Base-by-base conservation (phyloP, 2,329 filamentous ascomycete genomes). In the Fusarium sp. region DNA sequence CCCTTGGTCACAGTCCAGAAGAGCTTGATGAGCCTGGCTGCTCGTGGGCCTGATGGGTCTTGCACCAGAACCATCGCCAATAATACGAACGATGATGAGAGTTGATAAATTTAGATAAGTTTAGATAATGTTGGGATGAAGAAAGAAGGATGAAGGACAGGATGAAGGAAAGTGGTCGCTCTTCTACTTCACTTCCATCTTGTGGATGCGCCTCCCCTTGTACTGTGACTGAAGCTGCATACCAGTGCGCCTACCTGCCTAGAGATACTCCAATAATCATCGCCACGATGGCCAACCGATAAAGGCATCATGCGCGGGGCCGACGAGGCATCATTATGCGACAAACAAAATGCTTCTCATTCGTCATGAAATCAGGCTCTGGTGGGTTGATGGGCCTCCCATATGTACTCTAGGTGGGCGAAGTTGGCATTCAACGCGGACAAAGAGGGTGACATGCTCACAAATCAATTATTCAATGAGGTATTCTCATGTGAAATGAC, bases 351-450 rank as follows among this genome's bases (percentile, higher is more conserved):
- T 0, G 1, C 10, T 8, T 41, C 26, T 59, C 9, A 73, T 75
- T 75, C 51, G 71, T 48, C 56, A 10, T 28, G 23, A 30, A 52
- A 61, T 18, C 51, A 70, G 52, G 62, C 63, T 56, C 37, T 45
- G 52, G 39, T 42, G 42, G 46, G 9, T 30, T 58, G 69, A 62
- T 42, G 45, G 73, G 73, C 73, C 73, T 75, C 73, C 73, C 11
- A 41, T 62, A 51, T 7, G 4, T 37, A 19, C 14, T 8, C 16
- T 26, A n/a, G 23, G 30, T 10, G 49, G 48, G 48, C 5, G 23
- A 26, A 16, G 23, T 51, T 51, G 31, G 49, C 31, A 4, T 16
- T 21, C n/a, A 18, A 41, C 4, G 6, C 6, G 6, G 21, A 11
- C 18, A 12, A 34, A 14, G 14, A 25, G n/a, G 4, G 23, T 10